A percentile compares a stretch with the other conserved stretches of the same genome.
These are phyloP conservation scores for Mycena latifolia DNA, from an alignment of 768 basidiomycete species.

Conservation along the genomic window DNA sequence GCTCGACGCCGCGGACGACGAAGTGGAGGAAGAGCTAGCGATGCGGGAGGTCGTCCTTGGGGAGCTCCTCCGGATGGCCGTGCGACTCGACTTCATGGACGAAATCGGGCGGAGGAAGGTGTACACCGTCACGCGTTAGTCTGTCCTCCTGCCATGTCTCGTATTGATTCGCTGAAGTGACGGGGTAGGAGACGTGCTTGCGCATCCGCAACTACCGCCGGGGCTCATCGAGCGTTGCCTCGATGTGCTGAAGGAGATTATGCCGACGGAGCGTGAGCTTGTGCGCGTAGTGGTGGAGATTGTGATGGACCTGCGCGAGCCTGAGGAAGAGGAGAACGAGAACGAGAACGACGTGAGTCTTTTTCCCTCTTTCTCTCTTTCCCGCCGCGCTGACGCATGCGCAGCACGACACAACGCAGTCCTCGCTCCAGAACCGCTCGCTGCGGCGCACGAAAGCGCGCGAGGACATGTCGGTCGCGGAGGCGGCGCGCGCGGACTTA, in stretches of 20 bases:
- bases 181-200: conserved; percentile 86
- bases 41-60: conserved; percentile 81
- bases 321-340: conserved; percentile 51
- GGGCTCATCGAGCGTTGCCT: conserved; percentile 83
- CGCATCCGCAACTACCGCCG: conserved; percentile 84
- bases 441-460: conserved; percentile 61
- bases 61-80: conserved; percentile 84
- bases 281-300: conserved; percentile 92
- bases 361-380: neutral
- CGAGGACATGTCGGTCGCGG: conserved; percentile 71
- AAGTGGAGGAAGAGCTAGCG: conserved; percentile 70
- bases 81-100: conserved; percentile 92
- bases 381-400: conserved; percentile 17
- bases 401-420: conserved; percentile 43
- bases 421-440: conserved; percentile 36
- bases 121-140: conserved; percentile 88
- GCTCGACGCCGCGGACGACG: conserved; percentile 49
- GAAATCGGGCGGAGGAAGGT: conserved; percentile 95
- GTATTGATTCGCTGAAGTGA: neutral
- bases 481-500: conserved; percentile 72
- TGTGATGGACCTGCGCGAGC: conserved; percentile 78
- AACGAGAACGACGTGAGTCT: conserved; percentile 38
- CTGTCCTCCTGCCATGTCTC: no score
- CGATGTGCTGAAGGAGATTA: conserved; percentile 87
- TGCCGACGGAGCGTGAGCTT: conserved; percentile 86